Base-by-base conservation (phyloP, 108 stramenopile species). In the Licmophora abbreviata region DNA sequence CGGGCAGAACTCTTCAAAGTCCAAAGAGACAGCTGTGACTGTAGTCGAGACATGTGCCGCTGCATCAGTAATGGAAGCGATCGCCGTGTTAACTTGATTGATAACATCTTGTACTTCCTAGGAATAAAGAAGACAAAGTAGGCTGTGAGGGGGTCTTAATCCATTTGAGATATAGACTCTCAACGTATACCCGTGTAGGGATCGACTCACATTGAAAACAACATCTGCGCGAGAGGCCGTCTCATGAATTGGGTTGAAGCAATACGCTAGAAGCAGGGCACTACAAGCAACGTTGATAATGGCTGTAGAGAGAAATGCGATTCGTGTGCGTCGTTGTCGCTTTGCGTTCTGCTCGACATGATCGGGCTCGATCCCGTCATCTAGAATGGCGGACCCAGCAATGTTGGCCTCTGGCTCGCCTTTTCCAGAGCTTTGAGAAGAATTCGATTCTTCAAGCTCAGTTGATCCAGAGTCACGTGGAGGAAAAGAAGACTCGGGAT, bases 1-100 rank as follows among this genome's bases (percentile, higher is more conserved):
- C 0, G 71, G 71, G 44, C 71, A 72, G 29, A 72, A 35, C 0
- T 29, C 23, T 1, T 17, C 58, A 28, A 65, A 36, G 15, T 61
- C 50, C 14, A 55, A 26, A 3, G 54, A 30, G 1, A 38, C 29
- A 18, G 22, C 23, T 27, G 42, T 8, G 3, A 72, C 41, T 2
- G 49, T 47, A 1, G 34, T 31, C 1, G 30, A 20, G 21, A 60
- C 58, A 26, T 36, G 35, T 34, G 15, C n/a, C n/a, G 41, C 38
- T n/a, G 63, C 54, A 20, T 40, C 34, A 7, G 52, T 45, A 24
- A 65, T 54, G 25, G 48, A 29, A 8, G 34, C 34, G 29, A 70
- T 29, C 3, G 61, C 24, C 6, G 38, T 20, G 20, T 32, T 40
- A 11, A 63, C 43, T 24, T 59, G 23, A 46, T 48, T 34, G 18